Percentiles rank a stretch among this genome's conserved stretches.
phyloP scores from a whole-genome alignment of 1,284 basidiomycete genomes.

The Marasmius oreades region DNA sequence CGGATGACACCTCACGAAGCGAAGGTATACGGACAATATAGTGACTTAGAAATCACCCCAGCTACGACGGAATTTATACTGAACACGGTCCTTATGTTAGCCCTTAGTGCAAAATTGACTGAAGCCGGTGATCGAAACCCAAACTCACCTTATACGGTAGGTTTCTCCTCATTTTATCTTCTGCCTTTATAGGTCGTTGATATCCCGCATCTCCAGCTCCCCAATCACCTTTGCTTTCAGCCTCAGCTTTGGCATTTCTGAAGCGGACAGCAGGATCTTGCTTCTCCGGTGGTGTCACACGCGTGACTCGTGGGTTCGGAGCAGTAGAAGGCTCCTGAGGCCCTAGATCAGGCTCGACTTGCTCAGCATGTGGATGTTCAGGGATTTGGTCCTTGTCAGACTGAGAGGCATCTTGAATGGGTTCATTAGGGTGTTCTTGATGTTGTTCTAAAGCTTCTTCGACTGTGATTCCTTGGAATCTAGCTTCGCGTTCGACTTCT shows the following conservation, averaged over 20 bases:
- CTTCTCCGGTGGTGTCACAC: slow-evolving; percentile 58
- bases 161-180: slow-evolving; percentile 75
- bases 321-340: slow-evolving; percentile 21
- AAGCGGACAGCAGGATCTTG: slow-evolving; percentile 62
- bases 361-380: slow-evolving; percentile 32
- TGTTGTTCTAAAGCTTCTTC: slow-evolving; percentile 61
- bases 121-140: slow-evolving; percentile 1
- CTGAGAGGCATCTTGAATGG: slow-evolving; percentile 24
- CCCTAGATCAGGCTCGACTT: slow-evolving; percentile 21
- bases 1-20: too few species aligned
- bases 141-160: slow-evolving; percentile 78
- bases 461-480: slow-evolving; percentile 76
- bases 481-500: slow-evolving; percentile 82
- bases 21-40: background rate
- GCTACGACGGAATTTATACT: slow-evolving; percentile 84
- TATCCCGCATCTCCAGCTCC: slow-evolving; percentile 72
- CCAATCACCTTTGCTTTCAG: slow-evolving; percentile 58
- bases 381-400: slow-evolving; percentile 20
- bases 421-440: slow-evolving; percentile 27
- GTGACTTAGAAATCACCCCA: slow-evolving; percentile 75
- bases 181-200: slow-evolving; percentile 63
- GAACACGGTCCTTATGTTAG: slow-evolving; percentile 52
- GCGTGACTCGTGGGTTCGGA: slow-evolving; percentile 48
- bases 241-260: slow-evolving; percentile 50
- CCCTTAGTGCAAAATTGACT: slow-evolving; percentile 25